These are phyloP conservation scores for Hortaea werneckii DNA, from an alignment of 2,329 filamentous ascomycete genomes.

Conservation along the genomic window DNA sequence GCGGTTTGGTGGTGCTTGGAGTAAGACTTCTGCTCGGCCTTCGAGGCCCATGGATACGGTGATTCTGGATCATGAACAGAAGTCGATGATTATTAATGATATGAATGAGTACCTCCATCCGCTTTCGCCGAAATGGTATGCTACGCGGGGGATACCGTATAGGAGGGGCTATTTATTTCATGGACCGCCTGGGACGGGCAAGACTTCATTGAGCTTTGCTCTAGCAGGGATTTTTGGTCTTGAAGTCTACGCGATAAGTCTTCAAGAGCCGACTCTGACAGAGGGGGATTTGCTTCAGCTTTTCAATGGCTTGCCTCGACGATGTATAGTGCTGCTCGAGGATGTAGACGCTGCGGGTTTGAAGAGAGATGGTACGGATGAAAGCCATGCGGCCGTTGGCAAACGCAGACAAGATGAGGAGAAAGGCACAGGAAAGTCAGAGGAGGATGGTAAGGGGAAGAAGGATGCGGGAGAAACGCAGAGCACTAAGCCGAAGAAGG, in stretches of 20 bases:
- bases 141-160: conserved; percentile 75
- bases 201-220: conserved; percentile 30
- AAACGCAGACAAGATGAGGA: conserved; percentile 4
- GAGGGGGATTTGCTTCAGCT: conserved; percentile 49
- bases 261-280: conserved; percentile 60
- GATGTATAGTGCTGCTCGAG: conserved; percentile 38
- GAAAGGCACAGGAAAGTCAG: conserved; percentile 4
- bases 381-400: conserved; percentile 8
- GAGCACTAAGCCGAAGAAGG: conserved; percentile 10
- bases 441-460: conserved; percentile 2
- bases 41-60: conserved; percentile 66
- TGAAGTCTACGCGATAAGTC: conserved; percentile 35
- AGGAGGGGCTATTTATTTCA: conserved; percentile 73
- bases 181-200: conserved; percentile 46
- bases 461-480: conserved; percentile 1
- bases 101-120: conserved; percentile 72
- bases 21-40: conserved; percentile 43
- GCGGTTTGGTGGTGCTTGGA: conserved; percentile 30
- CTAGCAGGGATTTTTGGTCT: conserved; percentile 39
- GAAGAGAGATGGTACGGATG: conserved; percentile 25
- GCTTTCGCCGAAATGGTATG: conserved; percentile 66
- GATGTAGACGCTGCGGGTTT: conserved; percentile 40
- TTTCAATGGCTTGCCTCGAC: conserved; percentile 33
- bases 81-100: conserved; percentile 56
- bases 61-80: conserved; percentile 58